A percentile compares a stretch with the other conserved stretches of the same genome.
phyloP scores from a whole-genome alignment of 1,284 basidiomycete species.

The Ceratobasidium sp. region DNA sequence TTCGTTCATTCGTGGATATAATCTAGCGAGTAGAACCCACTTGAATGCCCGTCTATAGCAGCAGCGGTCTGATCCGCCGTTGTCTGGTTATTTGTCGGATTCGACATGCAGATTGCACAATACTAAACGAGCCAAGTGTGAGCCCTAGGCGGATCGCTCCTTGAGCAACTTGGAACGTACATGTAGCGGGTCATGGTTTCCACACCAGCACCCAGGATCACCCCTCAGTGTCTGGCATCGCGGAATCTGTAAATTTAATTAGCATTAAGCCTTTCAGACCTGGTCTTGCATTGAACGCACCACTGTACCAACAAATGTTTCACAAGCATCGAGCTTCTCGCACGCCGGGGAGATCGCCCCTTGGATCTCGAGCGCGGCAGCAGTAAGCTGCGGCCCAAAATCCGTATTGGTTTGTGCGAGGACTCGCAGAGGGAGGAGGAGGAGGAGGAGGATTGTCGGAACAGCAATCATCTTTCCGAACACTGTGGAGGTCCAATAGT shows the following conservation, averaged over 20 bases:
- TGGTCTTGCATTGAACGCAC: constrained; percentile 17
- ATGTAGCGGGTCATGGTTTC: constrained; percentile 27
- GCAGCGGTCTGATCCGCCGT: constrained; percentile 18
- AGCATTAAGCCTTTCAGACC: too few species aligned
- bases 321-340: not conserved
- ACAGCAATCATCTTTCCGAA: not conserved
- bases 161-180: constrained; percentile 5
- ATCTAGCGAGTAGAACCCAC: not conserved
- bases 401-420: constrained; percentile 17
- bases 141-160: not conserved
- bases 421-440: not conserved
- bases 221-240: constrained; percentile 27
- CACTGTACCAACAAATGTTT: not conserved
- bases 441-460: constrained; percentile 1
- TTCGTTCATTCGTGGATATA: too few species aligned
- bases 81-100: constrained; percentile 9
- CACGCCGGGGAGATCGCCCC: constrained; percentile 13
- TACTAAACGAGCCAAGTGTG: not conserved
- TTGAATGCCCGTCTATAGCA: constrained; percentile 4
- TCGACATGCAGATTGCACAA: constrained; percentile 34
- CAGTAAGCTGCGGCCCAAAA: not conserved
- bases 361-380: constrained; percentile 26
- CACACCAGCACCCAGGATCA: constrained; percentile 33
- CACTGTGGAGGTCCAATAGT: not conserved
- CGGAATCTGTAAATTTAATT: constrained; percentile 1